Base-by-base conservation (phyloP, 2,329 filamentous ascomycete genomes). In the Chalaropsis thielavioides region DNA sequence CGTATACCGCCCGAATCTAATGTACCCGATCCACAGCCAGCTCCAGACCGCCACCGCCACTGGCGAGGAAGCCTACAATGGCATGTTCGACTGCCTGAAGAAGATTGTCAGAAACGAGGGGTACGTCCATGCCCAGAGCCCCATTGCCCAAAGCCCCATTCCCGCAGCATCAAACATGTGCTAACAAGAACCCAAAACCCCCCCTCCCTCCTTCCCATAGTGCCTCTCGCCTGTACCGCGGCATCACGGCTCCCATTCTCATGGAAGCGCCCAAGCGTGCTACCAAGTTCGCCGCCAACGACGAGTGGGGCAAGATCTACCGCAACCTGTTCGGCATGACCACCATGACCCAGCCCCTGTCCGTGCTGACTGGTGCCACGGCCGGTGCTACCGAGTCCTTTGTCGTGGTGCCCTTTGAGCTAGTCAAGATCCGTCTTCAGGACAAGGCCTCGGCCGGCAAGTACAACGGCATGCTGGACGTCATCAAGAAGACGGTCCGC, bases 231-330 rank as follows among this genome's bases (percentile, higher is more conserved):
- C 82, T 99, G 68, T 99, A 99, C 80, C 90, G 94, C 70, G 94
- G 94, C 73, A 99, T 99, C 76, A 86, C 83, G 56, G 92, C 94
- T 31, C 94, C 94, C 62, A 97, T 99, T 73, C 83, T 97, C 70
- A 99, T 99, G 92, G 92, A 97, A 77, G 92, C 92, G 67, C 76
- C 79, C 72, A 96, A 96, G 84, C 85, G 91, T 78, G 92, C 92
- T 54, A 97, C 90, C 79, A 99, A 99, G 77, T 99, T 99, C 77
- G 92, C 94, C 59, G 94, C 94, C 77, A 99, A 99, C 78, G 94
- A 99, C 75, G 90, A 92, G 75, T 99, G 94, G 94, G 94, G 94
- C 72, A 85, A 91, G 77, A 83, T 96, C 77, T 99, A 95, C 81
- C 89, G 91, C 74, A 87, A 88, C 70, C 75, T 88, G 62, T 97